Evolutionary conservation across 768 basidiomycete species (phyloP), one percentile per base, ranked within the genome.

Genomic region (Termitomyces sp.): DNA sequence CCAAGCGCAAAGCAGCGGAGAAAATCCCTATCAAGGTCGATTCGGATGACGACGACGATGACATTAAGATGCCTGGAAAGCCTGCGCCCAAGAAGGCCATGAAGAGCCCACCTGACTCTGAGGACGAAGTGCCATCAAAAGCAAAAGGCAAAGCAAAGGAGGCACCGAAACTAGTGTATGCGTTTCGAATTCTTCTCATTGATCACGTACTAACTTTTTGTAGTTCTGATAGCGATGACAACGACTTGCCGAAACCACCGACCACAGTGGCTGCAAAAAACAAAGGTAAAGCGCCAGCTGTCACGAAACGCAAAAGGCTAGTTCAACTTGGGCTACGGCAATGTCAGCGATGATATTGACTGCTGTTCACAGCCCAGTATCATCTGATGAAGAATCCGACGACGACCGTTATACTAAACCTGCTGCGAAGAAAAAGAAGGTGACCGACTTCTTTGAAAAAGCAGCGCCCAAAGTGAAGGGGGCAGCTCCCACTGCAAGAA

Each of bases 251-350:
- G 3, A 61, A 62, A 33, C 53, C 62, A 2, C 35, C 38, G 4
- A 32, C 42, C 13, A 42, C 35, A 9, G 32, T 22, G 13, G 55
- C 53, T 13, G 53, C 57, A 22, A 69, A 70, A 51, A 62, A 53
- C 55, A 59, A 72, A 64, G 61, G 64, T 46, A 66, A 70, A 61
- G 68, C 62, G 4, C 65, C 69, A 57, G 68, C 66, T 16, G 64
- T 68, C 16, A 69, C 75, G 48, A 92, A 92, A 73, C 85, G 90
- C 46, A 93, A 92, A 73, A 89, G 84, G 91, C 88, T 61, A 48
- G 66, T 51, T 22, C 40, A 7, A 45, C 12, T 35, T 54, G 33
- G 22, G 39, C 7, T 4, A 22, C 16, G 59, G 16, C 36, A 3
- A 11, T 49, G 9, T 9, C 44, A 16, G 53, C 6, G 18, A 45